These are phyloP conservation scores for Magnolia changhungtana DNA, from an alignment of 164 flowering plant genomes.

Conservation along the genomic window DNA sequence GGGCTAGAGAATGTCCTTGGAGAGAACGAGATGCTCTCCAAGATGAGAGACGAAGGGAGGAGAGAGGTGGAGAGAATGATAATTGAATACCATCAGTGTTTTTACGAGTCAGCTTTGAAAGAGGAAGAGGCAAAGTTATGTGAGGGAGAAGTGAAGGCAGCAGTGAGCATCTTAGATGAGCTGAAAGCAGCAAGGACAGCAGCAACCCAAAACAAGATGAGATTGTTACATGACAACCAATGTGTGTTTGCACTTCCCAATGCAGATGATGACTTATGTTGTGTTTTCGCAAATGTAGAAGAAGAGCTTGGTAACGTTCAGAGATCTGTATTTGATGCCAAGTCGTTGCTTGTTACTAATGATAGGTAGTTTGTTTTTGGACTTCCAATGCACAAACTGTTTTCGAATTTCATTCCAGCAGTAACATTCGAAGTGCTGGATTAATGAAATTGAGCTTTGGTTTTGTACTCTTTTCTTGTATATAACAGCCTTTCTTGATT, in stretches of 20 bases:
- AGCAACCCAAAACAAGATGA: constrained; percentile 26
- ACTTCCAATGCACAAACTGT: background rate
- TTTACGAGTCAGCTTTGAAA: constrained; percentile 44
- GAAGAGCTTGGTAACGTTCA: constrained; percentile 40
- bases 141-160: constrained; percentile 45
- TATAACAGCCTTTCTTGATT: background rate
- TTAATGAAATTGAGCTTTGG: background rate
- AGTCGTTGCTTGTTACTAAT: constrained; percentile 28
- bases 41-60: constrained; percentile 41
- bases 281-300: constrained; percentile 38
- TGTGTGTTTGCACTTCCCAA: constrained; percentile 4
- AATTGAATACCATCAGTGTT: constrained; percentile 46
- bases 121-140: constrained; percentile 45
- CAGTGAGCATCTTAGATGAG: constrained; percentile 30
- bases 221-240: constrained; percentile 29
- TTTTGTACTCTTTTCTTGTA: background rate
- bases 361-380: constrained; percentile 3
- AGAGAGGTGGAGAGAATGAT: constrained; percentile 45
- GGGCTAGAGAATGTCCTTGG: constrained; percentile 30
- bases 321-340: constrained; percentile 37
- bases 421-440: background rate
- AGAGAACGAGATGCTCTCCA: constrained; percentile 52
- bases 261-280: constrained; percentile 10
- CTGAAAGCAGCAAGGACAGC: constrained; percentile 23
- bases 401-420: background rate